Percentiles rank a stretch among this genome's conserved stretches.
Evolutionary conservation across 1,284 basidiomycete species (phyloP).

Genomic region (Moesziomyces antarcticus): DNA sequence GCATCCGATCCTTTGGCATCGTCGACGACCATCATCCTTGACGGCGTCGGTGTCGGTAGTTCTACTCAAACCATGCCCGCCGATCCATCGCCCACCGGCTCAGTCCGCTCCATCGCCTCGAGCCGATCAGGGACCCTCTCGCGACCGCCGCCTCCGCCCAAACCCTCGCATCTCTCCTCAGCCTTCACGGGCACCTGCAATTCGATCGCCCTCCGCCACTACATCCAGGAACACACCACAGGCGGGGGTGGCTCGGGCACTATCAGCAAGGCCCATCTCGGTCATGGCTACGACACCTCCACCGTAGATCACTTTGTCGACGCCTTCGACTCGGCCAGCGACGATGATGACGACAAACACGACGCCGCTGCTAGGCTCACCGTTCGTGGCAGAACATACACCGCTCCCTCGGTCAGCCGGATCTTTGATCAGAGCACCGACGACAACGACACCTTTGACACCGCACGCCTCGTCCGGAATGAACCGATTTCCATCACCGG

Average conservation of each 20-base stretch:
- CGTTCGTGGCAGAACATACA: slow-evolving; percentile 33
- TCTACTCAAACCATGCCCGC: slow-evolving; percentile 6
- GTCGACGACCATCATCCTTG: not conserved
- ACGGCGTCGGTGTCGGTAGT: not conserved
- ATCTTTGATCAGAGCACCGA: slow-evolving; percentile 22
- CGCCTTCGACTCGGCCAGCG: slow-evolving; percentile 26
- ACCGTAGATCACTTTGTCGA: slow-evolving; percentile 36
- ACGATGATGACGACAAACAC: slow-evolving; percentile 16
- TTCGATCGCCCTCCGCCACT: slow-evolving; percentile 52
- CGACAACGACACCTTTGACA: slow-evolving; percentile 17
- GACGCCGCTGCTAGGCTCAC: slow-evolving; percentile 11
- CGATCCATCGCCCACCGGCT: slow-evolving; percentile 16
- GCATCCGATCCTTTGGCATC: not conserved
- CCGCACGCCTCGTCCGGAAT: slow-evolving; percentile 29
- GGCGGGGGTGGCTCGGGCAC: slow-evolving; percentile 39
- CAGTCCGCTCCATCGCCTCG: slow-evolving; percentile 21
- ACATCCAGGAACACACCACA: slow-evolving; percentile 51
- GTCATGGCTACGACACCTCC: slow-evolving; percentile 37
- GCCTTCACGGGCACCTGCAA: slow-evolving; percentile 57
- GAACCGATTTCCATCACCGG: slow-evolving; percentile 42
- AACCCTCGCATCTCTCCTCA: slow-evolving; percentile 53
- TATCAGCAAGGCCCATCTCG: slow-evolving; percentile 29
- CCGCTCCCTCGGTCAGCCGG: slow-evolving; percentile 38
- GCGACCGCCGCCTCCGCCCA: slow-evolving; percentile 50
- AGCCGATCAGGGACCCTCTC: slow-evolving; percentile 31